Base-by-base conservation (phyloP, 495 filamentous ascomycete genomes). In the Talaromyces stipitatus region DNA sequence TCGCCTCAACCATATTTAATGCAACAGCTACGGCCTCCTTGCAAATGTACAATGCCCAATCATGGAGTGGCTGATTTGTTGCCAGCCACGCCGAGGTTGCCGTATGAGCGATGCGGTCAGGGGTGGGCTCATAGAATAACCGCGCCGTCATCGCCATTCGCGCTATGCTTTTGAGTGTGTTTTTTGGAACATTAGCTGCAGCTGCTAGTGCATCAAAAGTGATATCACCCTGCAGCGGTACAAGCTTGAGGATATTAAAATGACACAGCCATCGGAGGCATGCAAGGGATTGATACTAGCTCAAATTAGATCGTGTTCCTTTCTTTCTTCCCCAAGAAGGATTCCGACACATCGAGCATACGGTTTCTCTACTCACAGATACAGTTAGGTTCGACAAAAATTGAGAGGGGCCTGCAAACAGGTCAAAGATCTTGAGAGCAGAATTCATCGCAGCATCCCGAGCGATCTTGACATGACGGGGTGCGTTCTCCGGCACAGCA, bases 121-220 rank as follows among this genome's bases (percentile, higher is more conserved):
- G 52, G 8, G 24, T n/a, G 2, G 58, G 53, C 51, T 72, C 69
- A 23, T 30, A 14, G 45, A 75, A 66, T 9, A 74, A 23, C 9
- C 48, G 48, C 41, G 29, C 65, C 1, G 67, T 70, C 63, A 74
- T 72, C 8, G 64, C 70, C 71, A 74, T 74, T 7, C 71, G 67
- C 0, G 54, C 41, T 3, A 74, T 56, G 38, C 47, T 64, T 30
- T 66, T 66, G 14, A 74, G 60, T 20, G 52, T 60, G 4, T 12
- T 9, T 20, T 62, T 60, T 4, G 71, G 61, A 1, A 70, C 67
- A 3, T 58, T 30, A 11, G 66, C 64, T 0, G 24, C 26, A 1
- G 28, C 27, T 7, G 71, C 69, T 16, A 74, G 47, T 9, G 64
- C 60, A 5, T 30, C 48, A 51, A 72, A 74, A 18, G 48, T 16